phyloP scores from a whole-genome alignment of 306 rosid species.

The barrel medic (Medicago truncatula) region MtrunA17r5.0-ANR NC_053043.1:51074501-51075000 shows the following conservation, averaged over 20 bases:
- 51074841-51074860: background rate
- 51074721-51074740: slow-evolving; percentile 11
- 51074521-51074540: background rate
- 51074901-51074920: slow-evolving; percentile 13
- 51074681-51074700: slow-evolving; percentile 15
- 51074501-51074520: background rate
- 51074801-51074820: background rate
- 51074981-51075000: too few species aligned
- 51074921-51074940: slow-evolving; percentile 1
- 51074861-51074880: slow-evolving; percentile 24
- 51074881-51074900: slow-evolving; percentile 14
- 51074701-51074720: slow-evolving; percentile 31
- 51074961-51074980: too few species aligned
- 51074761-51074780: slow-evolving; percentile 9
- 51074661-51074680: slow-evolving; percentile 2
- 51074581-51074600: slow-evolving; percentile 7
- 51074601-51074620: background rate
- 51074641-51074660: slow-evolving; percentile 22
- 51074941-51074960: too few species aligned
- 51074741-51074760: slow-evolving; percentile 10
- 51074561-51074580: slow-evolving; percentile 28
- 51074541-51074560: background rate
- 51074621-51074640: background rate
- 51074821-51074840: slow-evolving; percentile 16
- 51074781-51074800: background rate